Evolutionary conservation across 2,329 filamentous ascomycete species (phyloP), one percentile per base, ranked within the genome.

Genomic region (Clonostachys byssicola): DNA sequence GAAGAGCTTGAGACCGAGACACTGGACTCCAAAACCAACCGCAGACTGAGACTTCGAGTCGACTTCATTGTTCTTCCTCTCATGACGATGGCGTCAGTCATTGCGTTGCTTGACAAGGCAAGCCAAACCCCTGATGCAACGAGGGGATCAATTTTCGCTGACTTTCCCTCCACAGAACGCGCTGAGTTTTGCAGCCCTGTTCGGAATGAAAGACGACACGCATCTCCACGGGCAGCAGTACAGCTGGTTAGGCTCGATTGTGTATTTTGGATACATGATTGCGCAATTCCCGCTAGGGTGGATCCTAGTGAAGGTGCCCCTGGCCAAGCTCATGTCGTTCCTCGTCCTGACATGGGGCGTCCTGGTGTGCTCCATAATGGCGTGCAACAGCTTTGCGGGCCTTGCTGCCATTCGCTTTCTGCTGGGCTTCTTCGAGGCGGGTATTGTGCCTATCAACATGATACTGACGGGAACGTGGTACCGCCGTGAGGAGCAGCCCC

Each of bases 391-490:
- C 3, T 61, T 59, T 10, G 52, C 53, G 0, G 56, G 57, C 0
- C 35, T 63, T 0, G 55, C 60, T 4, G 51, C 54, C 0, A 56
- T 60, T 18, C 51, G 61, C 5, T 62, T 63, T 39, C 52, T 63
- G n/a, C 49, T 64, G 0, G 61, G 61, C 6, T 51, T 61, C 10
- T 54, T 57, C 2, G 61, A 63, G 4, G 61, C 62, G 4, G 58
- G 52, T 2, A 41, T 63, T 0, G 17, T 59, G 0, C 58, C 61
- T 1, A 59, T 59, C n/a, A 54, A 60, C 42, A 57, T 59, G 46
- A 53, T 64, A 9, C 47, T 63, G 6, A 58, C 56, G 3, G 56
- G 56, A 0, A 65, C 63, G 58, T 66, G 63, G 62, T 66, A 67
- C 38, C 52, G 59, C 12, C 49, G 54, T 5, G 49, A 60, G 1